Conservation (phyloP, 495 filamentous ascomycete genomes). For the Patellaria atrata region DNA sequence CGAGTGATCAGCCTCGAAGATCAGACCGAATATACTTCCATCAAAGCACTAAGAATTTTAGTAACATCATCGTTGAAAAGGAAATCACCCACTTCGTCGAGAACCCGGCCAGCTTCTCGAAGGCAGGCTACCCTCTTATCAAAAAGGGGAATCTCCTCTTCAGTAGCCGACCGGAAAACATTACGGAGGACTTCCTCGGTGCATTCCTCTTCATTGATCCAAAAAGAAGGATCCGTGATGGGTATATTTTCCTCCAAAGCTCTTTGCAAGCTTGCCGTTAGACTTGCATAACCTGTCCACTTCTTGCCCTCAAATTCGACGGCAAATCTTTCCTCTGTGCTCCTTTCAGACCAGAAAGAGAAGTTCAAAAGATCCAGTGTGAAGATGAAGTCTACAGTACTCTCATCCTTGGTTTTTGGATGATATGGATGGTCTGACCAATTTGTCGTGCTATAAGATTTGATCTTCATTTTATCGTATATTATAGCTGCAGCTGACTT, state of each 20-base stretch:
- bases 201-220: slow-evolving; percentile 63
- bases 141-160: slow-evolving; percentile 78
- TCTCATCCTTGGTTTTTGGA: slow-evolving; percentile 61
- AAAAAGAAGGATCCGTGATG: slow-evolving; percentile 79
- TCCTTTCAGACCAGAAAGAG: slow-evolving; percentile 74
- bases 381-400: slow-evolving; percentile 80
- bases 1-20: slow-evolving; percentile 62
- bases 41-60: slow-evolving; percentile 53
- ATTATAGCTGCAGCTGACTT: slow-evolving; percentile 70
- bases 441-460: slow-evolving; percentile 62
- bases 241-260: slow-evolving; percentile 91
- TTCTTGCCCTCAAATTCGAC: slow-evolving; percentile 63
- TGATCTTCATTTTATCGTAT: slow-evolving; percentile 66
- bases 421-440: slow-evolving; percentile 91
- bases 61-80: slow-evolving; percentile 1
- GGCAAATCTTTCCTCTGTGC: slow-evolving; percentile 51
- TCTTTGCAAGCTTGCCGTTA: slow-evolving; percentile 73
- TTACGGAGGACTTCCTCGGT: slow-evolving; percentile 56
- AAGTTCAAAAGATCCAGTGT: slow-evolving; percentile 96
- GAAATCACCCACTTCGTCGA: slow-evolving; percentile 59
- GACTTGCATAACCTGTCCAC: slow-evolving; percentile 93
- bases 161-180: slow-evolving; percentile 75
- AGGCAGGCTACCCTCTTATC: slow-evolving; percentile 64
- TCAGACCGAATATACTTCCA: slow-evolving; percentile 57
- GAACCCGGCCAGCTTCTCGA: slow-evolving; percentile 67